Conservation (phyloP, 2,329 filamentous ascomycete species). For the Verticillium albo-atrum region DNA sequence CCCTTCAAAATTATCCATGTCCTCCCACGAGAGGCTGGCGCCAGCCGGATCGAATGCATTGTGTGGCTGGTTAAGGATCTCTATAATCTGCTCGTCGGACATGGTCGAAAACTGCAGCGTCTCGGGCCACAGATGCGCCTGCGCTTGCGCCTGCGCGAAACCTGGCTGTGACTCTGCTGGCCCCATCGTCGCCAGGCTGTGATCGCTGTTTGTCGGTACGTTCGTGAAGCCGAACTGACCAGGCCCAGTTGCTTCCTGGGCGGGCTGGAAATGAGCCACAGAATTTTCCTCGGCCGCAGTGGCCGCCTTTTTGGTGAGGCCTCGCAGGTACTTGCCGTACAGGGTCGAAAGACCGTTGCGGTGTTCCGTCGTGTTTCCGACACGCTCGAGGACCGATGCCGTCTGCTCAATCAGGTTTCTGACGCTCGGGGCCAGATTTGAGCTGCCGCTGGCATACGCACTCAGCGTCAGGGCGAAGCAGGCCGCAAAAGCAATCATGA, state of each 20-base stretch:
- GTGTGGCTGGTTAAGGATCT: conserved; percentile 59
- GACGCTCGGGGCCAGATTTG: conserved; percentile 58
- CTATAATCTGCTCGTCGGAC: conserved; percentile 65
- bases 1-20: conserved; percentile 55
- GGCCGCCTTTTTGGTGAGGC: conserved; percentile 35
- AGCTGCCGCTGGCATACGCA: conserved; percentile 51
- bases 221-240: conserved; percentile 6
- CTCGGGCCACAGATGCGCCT: conserved; percentile 36
- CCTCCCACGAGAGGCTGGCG: conserved; percentile 53
- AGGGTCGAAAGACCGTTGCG: conserved; percentile 59
- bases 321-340: conserved; percentile 41
- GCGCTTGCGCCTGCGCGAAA: conserved; percentile 20
- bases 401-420: conserved; percentile 63
- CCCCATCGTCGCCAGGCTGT: conserved; percentile 3
- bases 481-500: conserved; percentile 74
- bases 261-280: conserved; percentile 1
- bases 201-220: not conserved
- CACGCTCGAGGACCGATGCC: conserved; percentile 63
- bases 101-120: conserved; percentile 62
- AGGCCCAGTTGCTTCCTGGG: conserved; percentile 4
- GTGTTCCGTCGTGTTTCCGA: conserved; percentile 61
- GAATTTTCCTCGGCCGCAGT: conserved; percentile 9
- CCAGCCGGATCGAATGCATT: conserved; percentile 53
- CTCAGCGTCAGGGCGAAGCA: conserved; percentile 65
- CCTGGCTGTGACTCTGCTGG: conserved; percentile 15